Evolutionary conservation across 352 stramenopile species (phyloP).

Genomic region (Aphanomyces stellatus): DNA sequence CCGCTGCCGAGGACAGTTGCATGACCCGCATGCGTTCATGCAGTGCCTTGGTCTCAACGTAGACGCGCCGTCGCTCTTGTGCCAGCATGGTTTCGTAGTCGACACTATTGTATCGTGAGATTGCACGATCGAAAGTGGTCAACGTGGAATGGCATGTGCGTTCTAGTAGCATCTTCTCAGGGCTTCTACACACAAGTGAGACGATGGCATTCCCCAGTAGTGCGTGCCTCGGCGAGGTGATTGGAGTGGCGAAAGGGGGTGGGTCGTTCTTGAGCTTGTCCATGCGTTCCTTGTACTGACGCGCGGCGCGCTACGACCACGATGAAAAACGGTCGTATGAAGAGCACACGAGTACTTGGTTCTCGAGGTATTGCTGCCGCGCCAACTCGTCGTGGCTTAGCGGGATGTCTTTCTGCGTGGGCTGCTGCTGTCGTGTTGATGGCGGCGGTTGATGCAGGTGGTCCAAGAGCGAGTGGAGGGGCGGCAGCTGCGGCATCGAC

Average conservation of each 20-base stretch:
- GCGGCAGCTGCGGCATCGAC: no score
- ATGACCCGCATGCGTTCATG: constrained; percentile 46
- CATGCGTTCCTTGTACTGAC: constrained; percentile 43
- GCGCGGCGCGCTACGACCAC: constrained; percentile 35
- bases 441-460: no score
- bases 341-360: constrained; percentile 32
- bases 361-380: constrained; percentile 55
- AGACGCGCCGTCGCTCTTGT: constrained; percentile 32
- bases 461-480: no score
- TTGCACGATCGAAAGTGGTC: no score
- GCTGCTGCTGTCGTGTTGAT: no score
- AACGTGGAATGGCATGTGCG: no score
- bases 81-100: constrained; percentile 38
- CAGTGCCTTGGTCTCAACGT: constrained; percentile 40
- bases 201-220: no score
- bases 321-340: not conserved
- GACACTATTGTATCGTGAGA: not conserved
- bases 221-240: no score
- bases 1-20: constrained; percentile 8
- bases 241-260: constrained; percentile 28
- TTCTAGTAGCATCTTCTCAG: not conserved
- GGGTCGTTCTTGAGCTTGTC: constrained; percentile 31
- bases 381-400: constrained; percentile 9
- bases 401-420: no score
- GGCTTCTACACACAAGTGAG: not conserved